A percentile compares a stretch with the other conserved stretches of the same genome.
phyloP scores from a whole-genome alignment of 176 grass and related monocot genomes.

The Pontederia crassipes region DNA sequence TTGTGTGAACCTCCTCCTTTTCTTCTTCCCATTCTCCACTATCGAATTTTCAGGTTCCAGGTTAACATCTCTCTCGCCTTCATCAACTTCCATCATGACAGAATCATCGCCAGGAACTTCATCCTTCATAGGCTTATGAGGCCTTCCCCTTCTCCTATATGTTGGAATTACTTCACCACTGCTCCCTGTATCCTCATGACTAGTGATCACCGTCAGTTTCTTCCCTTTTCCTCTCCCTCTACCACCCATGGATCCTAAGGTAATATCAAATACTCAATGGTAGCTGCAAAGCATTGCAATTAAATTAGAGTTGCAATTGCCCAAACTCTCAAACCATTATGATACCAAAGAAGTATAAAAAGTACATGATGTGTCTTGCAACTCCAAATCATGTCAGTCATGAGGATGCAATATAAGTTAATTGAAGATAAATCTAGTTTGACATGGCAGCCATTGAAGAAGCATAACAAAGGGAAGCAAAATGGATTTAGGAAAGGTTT shows the following conservation, averaged over 20 bases:
- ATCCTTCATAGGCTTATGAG: slow-evolving; percentile 43
- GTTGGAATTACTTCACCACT: slow-evolving; percentile 42
- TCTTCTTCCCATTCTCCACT: slow-evolving; percentile 32
- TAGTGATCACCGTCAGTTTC: slow-evolving; percentile 32
- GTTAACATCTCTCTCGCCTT: slow-evolving; percentile 29
- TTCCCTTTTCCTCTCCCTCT: slow-evolving; percentile 71
- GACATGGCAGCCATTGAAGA: no score
- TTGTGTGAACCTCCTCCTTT: slow-evolving; percentile 21
- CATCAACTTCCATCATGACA: slow-evolving; percentile 27
- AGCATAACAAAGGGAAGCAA: no score
- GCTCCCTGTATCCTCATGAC: slow-evolving; percentile 55
- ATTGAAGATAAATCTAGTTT: no score
- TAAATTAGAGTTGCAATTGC: no score
- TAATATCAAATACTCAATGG: no score
- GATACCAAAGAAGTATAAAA: no score
- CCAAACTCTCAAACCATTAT: no score
- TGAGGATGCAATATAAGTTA: no score
- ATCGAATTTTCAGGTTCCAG: slow-evolving; percentile 7
- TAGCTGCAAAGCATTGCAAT: no score
- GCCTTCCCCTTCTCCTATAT: slow-evolving; percentile 65
- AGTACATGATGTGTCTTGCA: no score
- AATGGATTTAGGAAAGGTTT: no score
- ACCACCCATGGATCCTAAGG: slow-evolving; percentile 49
- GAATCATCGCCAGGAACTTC: slow-evolving; percentile 34
- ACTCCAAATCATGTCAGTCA: no score